Evolutionary conservation across 176 grass and related monocot genomes (phyloP).

Genomic region (Hordeum marinum): DNA sequence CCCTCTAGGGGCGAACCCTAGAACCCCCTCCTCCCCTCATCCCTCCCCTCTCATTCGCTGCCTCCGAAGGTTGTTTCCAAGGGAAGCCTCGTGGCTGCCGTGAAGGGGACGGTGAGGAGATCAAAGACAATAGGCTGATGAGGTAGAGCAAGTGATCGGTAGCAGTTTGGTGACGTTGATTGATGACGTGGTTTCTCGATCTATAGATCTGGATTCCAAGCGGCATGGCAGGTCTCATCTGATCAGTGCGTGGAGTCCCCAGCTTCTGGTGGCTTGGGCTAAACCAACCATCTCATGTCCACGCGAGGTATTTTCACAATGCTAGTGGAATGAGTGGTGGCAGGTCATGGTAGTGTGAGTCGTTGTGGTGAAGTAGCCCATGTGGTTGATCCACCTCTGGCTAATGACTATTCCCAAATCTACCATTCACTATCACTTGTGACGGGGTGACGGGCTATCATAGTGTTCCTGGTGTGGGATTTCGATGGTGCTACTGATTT

Average conservation of each 20-base stretch:
- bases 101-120: not conserved
- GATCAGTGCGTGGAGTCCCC: not conserved
- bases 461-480: not conserved
- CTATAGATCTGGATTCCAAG: no score
- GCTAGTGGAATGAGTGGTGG: not conserved
- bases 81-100: no score
- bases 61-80: not conserved
- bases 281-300: not conserved
- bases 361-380: not conserved
- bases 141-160: no score
- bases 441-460: not conserved
- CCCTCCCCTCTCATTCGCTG: no score
- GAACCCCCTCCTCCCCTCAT: no score
- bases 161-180: no score
- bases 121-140: no score
- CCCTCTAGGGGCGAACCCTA: no score
- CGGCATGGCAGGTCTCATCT: not conserved
- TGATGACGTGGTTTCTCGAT: no score
- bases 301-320: not conserved
- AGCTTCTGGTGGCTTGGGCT: not conserved
- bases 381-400: not conserved
- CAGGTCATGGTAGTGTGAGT: not conserved
- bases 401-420: not conserved
- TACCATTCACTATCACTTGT: not conserved
- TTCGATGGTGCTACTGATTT: not conserved